A percentile compares a stretch with the other conserved stretches of the same genome.
phyloP scores from a whole-genome alignment of 768 basidiomycete species.

The Scleroderma citrinum region DNA sequence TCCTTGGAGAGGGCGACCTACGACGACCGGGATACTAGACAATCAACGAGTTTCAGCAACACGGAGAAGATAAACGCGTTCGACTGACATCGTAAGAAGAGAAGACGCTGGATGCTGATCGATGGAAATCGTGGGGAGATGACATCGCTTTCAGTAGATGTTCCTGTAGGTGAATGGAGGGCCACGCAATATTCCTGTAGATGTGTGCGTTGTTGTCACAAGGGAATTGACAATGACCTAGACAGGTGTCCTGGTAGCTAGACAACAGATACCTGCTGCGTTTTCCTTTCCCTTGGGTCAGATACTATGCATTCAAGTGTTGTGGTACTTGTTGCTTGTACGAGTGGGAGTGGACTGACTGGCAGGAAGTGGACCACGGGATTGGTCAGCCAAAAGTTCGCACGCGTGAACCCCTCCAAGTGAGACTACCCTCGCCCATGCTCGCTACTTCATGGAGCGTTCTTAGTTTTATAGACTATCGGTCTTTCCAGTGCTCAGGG shows the following conservation, averaged over 20 bases:
- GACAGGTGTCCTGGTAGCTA: not conserved
- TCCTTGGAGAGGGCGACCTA: conserved; percentile 46
- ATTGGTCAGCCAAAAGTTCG: no score
- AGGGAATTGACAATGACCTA: not conserved
- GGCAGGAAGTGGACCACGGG: no score
- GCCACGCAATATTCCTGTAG: not conserved
- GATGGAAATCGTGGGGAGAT: conserved; percentile 23
- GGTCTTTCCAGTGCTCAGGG: no score
- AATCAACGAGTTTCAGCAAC: conserved; percentile 14
- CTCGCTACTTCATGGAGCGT: no score
- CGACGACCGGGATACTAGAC: conserved; percentile 30
- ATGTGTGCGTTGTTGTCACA: not conserved
- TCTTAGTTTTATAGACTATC: no score
- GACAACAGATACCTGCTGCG: not conserved
- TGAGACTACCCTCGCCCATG: no score
- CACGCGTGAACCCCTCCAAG: no score
- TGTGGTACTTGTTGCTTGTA: not conserved
- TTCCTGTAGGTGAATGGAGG: not conserved
- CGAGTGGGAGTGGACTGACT: no score
- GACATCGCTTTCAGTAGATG: conserved; percentile 12
- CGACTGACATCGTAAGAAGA: conserved; percentile 29
- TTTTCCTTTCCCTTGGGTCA: not conserved
- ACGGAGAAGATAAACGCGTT: conserved; percentile 11
- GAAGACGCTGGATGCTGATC: conserved; percentile 13
- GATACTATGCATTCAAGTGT: not conserved